These are phyloP conservation scores for Coleophoma eucalyptorum DNA, from an alignment of 2,329 filamentous ascomycete genomes.

Conservation along the genomic window DNA sequence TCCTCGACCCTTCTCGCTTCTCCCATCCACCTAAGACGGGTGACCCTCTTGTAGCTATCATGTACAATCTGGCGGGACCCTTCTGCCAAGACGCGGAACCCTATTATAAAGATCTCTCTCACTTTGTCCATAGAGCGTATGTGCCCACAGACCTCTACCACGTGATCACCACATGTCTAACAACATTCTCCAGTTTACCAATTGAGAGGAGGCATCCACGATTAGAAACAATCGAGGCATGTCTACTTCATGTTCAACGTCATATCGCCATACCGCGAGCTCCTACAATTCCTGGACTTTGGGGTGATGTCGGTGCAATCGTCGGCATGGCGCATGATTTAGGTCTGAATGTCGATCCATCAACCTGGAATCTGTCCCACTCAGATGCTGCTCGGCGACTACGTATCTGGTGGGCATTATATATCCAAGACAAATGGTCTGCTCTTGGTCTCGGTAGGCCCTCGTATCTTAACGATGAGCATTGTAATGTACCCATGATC, in stretches of 20 bases:
- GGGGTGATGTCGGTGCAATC: slow-evolving; percentile 12
- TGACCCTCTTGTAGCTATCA: slow-evolving; percentile 16
- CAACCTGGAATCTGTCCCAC: slow-evolving; percentile 21
- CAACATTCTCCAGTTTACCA: slow-evolving; percentile 11
- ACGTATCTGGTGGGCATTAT: slow-evolving; percentile 60
- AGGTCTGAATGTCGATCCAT: slow-evolving; percentile 23
- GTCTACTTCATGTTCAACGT: slow-evolving; percentile 16
- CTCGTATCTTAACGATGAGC: slow-evolving; percentile 30
- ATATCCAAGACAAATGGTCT: slow-evolving; percentile 62
- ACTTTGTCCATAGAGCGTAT: slow-evolving; percentile 17
- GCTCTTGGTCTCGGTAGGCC: slow-evolving; percentile 53
- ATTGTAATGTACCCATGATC: slow-evolving; percentile 36
- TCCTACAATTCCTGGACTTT: slow-evolving; percentile 10
- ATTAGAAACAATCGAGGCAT: slow-evolving; percentile 20
- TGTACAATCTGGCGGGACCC: slow-evolving; percentile 19
- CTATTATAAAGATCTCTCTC: slow-evolving; percentile 9
- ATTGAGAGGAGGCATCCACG: slow-evolving; percentile 18
- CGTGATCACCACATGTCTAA: slow-evolving; percentile 1
- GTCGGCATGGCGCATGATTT: slow-evolving; percentile 23
- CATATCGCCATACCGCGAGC: slow-evolving; percentile 8
- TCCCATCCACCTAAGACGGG: slow-evolving; percentile 5
- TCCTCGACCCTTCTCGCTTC: slow-evolving; percentile 20
- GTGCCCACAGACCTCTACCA: background rate
- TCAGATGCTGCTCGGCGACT: slow-evolving; percentile 36
- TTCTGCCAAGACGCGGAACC: slow-evolving; percentile 16